Conservation (phyloP, 1,284 basidiomycete species). For the Baeospora myosura region DNA sequence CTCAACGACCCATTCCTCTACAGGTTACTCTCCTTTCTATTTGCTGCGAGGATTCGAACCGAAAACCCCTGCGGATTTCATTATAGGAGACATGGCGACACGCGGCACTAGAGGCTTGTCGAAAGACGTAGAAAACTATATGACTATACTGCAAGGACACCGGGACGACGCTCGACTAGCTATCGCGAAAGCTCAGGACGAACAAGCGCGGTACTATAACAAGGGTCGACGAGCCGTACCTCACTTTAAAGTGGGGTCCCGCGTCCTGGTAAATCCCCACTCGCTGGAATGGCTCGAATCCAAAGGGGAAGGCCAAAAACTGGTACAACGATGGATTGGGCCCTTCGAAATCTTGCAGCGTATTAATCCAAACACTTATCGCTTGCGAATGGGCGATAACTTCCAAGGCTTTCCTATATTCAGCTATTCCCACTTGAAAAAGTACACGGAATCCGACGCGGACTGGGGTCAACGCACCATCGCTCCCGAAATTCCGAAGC, state of each 20-base stretch:
- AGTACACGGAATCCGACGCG: conserved; percentile 13
- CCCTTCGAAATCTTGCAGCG: not conserved
- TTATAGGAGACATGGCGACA: not conserved
- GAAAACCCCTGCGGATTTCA: not conserved
- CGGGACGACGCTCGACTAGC: not conserved
- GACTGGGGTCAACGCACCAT: conserved; percentile 12
- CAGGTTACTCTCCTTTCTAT: not conserved
- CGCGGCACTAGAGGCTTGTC: not conserved
- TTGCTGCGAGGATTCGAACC: not conserved
- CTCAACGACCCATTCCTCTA: not conserved
- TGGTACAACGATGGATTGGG: conserved; percentile 13
- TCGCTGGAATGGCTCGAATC: not conserved
- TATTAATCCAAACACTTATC: conserved; percentile 15
- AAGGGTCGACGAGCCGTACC: not conserved
- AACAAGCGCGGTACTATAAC: conserved; percentile 1
- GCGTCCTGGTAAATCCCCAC: not conserved
- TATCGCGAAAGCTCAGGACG: not conserved
- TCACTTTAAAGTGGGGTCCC: not conserved
- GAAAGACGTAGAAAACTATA: not conserved
- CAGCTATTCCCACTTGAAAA: conserved; percentile 21
- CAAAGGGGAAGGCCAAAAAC: conserved; percentile 18
- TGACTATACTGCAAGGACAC: not conserved
- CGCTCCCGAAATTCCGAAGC: conserved; percentile 1
- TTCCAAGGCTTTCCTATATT: conserved; percentile 22
- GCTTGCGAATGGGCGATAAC: conserved; percentile 18